These are phyloP conservation scores for Dactylorhiza incarnata DNA, from an alignment of 106 monocot species.

Conservation along the genomic window DNA sequence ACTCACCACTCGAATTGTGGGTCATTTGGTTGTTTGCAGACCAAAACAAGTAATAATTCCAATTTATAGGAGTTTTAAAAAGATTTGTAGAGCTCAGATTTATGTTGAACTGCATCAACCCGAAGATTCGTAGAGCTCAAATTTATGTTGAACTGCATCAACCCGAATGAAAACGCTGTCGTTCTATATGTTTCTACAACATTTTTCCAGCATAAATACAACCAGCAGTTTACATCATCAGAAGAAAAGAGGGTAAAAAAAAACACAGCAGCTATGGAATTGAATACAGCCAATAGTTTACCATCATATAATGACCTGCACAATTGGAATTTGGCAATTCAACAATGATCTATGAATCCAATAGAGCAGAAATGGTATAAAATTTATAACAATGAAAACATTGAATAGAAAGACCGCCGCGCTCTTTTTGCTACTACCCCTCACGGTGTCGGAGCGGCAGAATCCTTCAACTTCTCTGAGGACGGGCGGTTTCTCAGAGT, in stretches of 20 bases:
- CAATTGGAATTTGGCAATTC: conserved; percentile 2
- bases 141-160: too few relatives aligned
- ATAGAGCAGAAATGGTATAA: not conserved
- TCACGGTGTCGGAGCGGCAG: conserved; percentile 3
- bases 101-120: too few relatives aligned
- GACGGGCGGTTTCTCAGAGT: conserved; percentile 13
- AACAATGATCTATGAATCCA: conserved; percentile 6
- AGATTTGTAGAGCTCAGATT: too few relatives aligned
- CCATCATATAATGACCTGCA: not conserved
- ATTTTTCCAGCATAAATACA: too few relatives aligned
- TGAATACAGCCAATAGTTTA: not conserved
- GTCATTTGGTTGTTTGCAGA: too few relatives aligned
- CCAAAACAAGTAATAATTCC: too few relatives aligned
- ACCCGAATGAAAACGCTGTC: too few relatives aligned
- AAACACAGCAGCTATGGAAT: not conserved
- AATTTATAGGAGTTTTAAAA: too few relatives aligned
- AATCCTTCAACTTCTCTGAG: conserved; percentile 9
- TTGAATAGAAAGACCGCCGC: not conserved
- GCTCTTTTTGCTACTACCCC: not conserved
- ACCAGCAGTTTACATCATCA: too few relatives aligned
- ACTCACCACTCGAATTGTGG: too few relatives aligned
- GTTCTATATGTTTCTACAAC: too few relatives aligned
- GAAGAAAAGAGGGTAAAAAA: not conserved
- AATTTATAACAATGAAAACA: not conserved
- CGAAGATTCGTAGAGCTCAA: too few relatives aligned